Evolutionary conservation across 2,329 filamentous ascomycete genomes (phyloP).

Genomic region (Aspergillus proliferans): DNA sequence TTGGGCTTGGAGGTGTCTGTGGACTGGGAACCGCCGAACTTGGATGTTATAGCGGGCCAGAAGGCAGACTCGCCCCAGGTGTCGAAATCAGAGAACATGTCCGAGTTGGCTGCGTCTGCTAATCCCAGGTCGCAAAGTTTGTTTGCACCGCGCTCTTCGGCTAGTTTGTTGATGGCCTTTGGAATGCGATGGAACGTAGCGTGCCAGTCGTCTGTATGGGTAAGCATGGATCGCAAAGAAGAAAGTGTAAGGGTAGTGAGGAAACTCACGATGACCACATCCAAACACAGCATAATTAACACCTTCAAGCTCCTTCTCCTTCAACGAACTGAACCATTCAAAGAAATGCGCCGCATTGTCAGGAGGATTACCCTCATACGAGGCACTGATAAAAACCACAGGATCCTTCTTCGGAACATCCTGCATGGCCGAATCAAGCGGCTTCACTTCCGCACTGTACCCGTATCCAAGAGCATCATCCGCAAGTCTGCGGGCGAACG

Average conservation of each 20-base stretch:
- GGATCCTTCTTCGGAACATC: constrained; percentile 56
- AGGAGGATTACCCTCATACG: constrained; percentile 68
- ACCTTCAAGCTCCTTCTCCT: constrained; percentile 47
- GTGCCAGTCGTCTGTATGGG: constrained; percentile 40
- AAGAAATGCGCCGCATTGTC: constrained; percentile 67
- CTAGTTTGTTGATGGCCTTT: constrained; percentile 52
- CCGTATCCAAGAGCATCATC: constrained; percentile 55
- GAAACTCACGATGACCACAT: constrained; percentile 49
- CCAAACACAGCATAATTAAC: constrained; percentile 65
- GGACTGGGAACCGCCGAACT: constrained; percentile 21
- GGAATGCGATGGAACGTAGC: constrained; percentile 63
- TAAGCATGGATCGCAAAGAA: constrained; percentile 4
- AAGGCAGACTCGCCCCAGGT: constrained; percentile 58
- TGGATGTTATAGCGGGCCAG: constrained; percentile 46
- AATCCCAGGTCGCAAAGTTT: constrained; percentile 47
- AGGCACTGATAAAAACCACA: constrained; percentile 61
- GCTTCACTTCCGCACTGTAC: constrained; percentile 51
- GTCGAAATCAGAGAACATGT: constrained; percentile 65
- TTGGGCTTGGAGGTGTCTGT: constrained; percentile 28
- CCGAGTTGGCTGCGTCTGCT: constrained; percentile 56
- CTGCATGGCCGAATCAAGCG: constrained; percentile 57
- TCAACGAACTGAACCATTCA: constrained; percentile 55
- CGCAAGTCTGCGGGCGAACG: constrained; percentile 59
- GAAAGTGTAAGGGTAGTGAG: too few relatives aligned
- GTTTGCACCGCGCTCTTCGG: constrained; percentile 47